Evolutionary conservation across 495 filamentous ascomycete genomes (phyloP).

Genomic region (Neurospora tetrasperma): DNA sequence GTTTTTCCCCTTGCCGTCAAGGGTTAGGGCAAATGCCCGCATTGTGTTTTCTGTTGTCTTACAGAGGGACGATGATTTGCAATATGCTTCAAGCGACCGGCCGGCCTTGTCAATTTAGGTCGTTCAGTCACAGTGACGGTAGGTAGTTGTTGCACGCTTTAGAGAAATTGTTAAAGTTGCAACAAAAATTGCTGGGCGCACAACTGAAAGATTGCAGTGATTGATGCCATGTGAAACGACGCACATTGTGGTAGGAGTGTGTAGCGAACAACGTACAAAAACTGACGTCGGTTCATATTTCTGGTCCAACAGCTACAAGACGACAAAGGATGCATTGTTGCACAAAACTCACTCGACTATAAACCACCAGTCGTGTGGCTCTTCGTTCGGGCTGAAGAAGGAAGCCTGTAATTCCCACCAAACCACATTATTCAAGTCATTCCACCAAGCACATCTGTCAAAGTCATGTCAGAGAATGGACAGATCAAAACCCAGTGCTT

Average conservation of each 20-base stretch:
- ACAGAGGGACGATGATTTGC: not conserved
- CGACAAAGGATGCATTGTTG: not conserved
- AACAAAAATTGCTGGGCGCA: not conserved
- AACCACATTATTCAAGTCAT: not conserved
- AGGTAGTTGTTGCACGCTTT: not conserved
- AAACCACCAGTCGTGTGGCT: not conserved
- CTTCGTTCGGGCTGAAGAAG: not conserved
- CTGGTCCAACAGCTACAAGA: not conserved
- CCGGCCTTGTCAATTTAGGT: not conserved
- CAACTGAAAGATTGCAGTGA: not conserved
- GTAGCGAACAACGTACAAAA: not conserved
- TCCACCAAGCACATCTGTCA: not conserved
- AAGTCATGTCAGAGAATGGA: not conserved
- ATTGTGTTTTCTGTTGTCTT: not conserved
- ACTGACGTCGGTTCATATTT: not conserved
- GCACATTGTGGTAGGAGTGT: not conserved
- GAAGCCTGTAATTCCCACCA: not conserved
- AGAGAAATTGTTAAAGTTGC: not conserved
- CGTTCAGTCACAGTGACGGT: not conserved
- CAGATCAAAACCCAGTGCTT: not conserved
- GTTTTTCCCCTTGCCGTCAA: not conserved
- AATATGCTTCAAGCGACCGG: not conserved
- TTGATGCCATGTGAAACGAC: not conserved
- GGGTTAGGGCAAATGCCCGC: not conserved
- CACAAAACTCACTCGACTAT: not conserved